A percentile compares a stretch with the other conserved stretches of the same genome.
Evolutionary conservation across 2,329 filamentous ascomycete species (phyloP).

Genomic region (Byssochlamys sp.): DNA sequence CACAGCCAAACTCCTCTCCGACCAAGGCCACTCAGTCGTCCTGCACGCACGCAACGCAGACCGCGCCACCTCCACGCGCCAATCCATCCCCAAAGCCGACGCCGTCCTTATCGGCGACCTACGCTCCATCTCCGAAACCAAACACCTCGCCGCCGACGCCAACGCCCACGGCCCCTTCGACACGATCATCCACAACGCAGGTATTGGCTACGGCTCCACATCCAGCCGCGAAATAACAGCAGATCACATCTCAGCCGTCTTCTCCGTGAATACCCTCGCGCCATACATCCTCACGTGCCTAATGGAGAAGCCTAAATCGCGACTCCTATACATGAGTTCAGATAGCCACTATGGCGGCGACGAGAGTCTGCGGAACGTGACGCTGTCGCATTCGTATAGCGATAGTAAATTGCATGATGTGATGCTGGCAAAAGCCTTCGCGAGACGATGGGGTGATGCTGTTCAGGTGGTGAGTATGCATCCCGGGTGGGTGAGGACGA

Average conservation of each 20-base stretch:
- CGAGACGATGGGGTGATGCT: background rate
- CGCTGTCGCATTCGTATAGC: background rate
- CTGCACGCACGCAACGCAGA: background rate
- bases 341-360: background rate
- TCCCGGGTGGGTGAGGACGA: background rate
- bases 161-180: background rate
- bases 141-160: background rate
- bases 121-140: background rate
- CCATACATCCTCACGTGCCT: background rate
- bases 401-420: background rate
- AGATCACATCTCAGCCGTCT: background rate
- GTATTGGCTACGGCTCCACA: background rate
- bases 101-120: background rate
- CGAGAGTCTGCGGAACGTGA: background rate
- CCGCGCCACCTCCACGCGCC: too few relatives aligned
- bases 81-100: too few relatives aligned
- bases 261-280: background rate
- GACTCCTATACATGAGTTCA: background rate
- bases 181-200: background rate
- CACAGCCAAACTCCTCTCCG: constrained; percentile 42
- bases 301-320: background rate
- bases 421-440: background rate
- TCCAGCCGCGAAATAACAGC: background rate
- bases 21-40: constrained; percentile 15
- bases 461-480: background rate